Conservation (phyloP, 306 rosid species). For the Vicia faba region DNA sequence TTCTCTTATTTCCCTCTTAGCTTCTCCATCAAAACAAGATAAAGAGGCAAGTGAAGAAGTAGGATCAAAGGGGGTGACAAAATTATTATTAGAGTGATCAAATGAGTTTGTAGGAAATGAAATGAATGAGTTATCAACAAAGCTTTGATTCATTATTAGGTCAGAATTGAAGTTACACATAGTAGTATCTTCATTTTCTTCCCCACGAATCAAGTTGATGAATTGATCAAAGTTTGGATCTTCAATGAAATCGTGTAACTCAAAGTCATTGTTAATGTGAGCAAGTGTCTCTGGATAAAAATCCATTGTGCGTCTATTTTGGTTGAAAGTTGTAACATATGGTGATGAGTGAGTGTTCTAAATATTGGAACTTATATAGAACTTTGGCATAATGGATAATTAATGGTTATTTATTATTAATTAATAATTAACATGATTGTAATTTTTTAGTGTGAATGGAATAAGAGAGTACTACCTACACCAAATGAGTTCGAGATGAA, state of each 20-base stretch:
- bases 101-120: conserved; percentile 22
- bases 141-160: conserved; percentile 45
- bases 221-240: conserved; percentile 62
- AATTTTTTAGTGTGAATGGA: too few species aligned
- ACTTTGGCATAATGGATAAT: conserved; percentile 19
- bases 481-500: neutral
- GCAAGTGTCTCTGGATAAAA: conserved; percentile 30
- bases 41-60: conserved; percentile 43
- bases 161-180: conserved; percentile 44
- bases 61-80: conserved; percentile 33
- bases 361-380: neutral
- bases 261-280: conserved; percentile 42
- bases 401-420: conserved; percentile 14
- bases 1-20: conserved; percentile 17
- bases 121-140: conserved; percentile 36
- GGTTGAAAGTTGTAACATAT: conserved; percentile 19
- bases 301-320: conserved; percentile 33
- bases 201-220: conserved; percentile 56
- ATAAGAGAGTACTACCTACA: neutral
- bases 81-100: conserved; percentile 7
- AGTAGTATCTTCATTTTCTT: conserved; percentile 45
- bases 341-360: conserved; percentile 17
- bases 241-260: conserved; percentile 54
- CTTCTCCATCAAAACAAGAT: conserved; percentile 50
- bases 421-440: neutral